These are phyloP conservation scores for Neurospora tetraspora DNA, from an alignment of 495 filamentous ascomycete species.

Conservation along the genomic window DNA sequence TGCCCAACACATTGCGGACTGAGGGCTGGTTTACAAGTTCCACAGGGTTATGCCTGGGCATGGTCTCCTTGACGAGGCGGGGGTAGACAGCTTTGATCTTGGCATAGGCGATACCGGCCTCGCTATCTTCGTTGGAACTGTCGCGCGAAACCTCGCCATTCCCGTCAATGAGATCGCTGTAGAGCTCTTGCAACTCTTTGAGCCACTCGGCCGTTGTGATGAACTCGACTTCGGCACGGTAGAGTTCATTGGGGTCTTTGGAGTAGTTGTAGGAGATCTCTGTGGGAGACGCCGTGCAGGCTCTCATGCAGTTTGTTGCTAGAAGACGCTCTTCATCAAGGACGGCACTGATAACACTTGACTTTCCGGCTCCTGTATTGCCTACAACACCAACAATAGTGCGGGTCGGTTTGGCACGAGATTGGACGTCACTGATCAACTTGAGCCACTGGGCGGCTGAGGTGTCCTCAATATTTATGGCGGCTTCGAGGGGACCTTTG, in stretches of 20 bases:
- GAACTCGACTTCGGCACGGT: conserved; percentile 57
- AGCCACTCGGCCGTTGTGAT: conserved; percentile 47
- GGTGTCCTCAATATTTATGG: background rate
- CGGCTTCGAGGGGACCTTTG: conserved; percentile 7
- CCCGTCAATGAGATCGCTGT: conserved; percentile 43
- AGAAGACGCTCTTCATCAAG: conserved; percentile 41
- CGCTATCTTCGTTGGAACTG: conserved; percentile 32
- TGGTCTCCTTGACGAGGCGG: conserved; percentile 41
- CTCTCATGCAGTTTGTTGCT: conserved; percentile 35
- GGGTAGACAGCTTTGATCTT: conserved; percentile 63
- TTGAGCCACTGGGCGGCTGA: conserved; percentile 29
- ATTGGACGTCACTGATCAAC: conserved; percentile 26
- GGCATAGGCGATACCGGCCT: conserved; percentile 51
- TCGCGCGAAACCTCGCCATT: conserved; percentile 35
- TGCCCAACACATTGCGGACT: conserved; percentile 41
- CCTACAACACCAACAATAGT: conserved; percentile 50
- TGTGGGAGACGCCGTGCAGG: conserved; percentile 56
- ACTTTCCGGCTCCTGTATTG: conserved; percentile 50
- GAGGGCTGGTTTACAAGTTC: conserved; percentile 30
- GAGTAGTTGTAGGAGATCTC: conserved; percentile 53
- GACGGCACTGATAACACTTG: conserved; percentile 49
- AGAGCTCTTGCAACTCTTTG: conserved; percentile 41
- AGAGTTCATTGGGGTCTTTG: conserved; percentile 34
- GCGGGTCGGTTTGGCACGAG: conserved; percentile 16
- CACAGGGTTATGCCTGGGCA: conserved; percentile 31